Conservation (phyloP, 2,329 filamentous ascomycete species). For the Periconia sp. region DNA sequence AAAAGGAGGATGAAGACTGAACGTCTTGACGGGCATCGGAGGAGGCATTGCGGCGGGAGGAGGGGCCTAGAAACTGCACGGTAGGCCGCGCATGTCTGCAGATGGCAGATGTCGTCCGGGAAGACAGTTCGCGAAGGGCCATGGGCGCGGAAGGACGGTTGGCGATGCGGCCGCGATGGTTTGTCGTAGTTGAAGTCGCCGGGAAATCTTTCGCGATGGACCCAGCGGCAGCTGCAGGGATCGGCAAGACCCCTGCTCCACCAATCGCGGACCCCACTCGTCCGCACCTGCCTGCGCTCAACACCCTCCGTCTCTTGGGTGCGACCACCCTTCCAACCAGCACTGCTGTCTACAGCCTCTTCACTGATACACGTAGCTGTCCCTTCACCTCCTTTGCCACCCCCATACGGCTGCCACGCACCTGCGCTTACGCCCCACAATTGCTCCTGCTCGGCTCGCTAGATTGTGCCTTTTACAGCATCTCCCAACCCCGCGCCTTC, state of each 20-base stretch:
- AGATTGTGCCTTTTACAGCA: too few species aligned
- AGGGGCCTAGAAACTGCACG: constrained; percentile 23
- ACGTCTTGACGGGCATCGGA: constrained; percentile 53
- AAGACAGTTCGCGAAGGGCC: constrained; percentile 46
- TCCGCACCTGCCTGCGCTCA: constrained; percentile 13
- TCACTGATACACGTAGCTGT: too few species aligned
- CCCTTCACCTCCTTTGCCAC: not conserved
- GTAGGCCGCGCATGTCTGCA: constrained; percentile 31
- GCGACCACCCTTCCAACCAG: not conserved
- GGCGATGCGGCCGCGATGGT: constrained; percentile 11
- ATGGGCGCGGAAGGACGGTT: constrained; percentile 29
- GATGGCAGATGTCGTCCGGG: constrained; percentile 32
- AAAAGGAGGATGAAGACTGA: constrained; percentile 56
- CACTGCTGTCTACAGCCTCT: not conserved
- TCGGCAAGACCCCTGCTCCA: not conserved
- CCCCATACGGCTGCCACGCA: too few species aligned
- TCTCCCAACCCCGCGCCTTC: too few species aligned
- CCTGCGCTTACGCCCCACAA: too few species aligned
- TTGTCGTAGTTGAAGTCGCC: constrained; percentile 2
- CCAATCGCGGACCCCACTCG: constrained; percentile 17
- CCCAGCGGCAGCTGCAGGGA: constrained; percentile 5
- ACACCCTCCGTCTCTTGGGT: constrained; percentile 5
- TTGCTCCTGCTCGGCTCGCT: too few species aligned
- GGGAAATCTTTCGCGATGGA: constrained; percentile 10
- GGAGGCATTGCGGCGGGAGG: constrained; percentile 55